Percentiles rank a stretch among this genome's conserved stretches.
phyloP scores from a whole-genome alignment of 345 rosid species.

The Atalantia buxifolia region DNA sequence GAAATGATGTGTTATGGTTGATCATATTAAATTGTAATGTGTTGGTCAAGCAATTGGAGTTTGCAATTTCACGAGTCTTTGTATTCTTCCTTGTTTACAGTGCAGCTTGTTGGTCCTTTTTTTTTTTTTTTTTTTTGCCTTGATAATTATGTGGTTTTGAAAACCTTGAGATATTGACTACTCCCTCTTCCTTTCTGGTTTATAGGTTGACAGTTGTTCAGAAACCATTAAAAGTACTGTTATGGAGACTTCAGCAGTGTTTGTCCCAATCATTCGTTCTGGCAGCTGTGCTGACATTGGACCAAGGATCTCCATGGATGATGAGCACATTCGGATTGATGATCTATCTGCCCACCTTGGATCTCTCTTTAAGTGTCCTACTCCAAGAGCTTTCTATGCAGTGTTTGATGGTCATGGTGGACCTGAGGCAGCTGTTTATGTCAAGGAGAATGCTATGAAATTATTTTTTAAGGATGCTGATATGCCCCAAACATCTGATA shows the following conservation, averaged over 20 bases:
- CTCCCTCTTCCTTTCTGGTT: slow-evolving; percentile 9
- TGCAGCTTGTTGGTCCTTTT: background rate
- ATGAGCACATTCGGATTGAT: slow-evolving; percentile 74
- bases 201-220: slow-evolving; percentile 37
- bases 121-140: background rate
- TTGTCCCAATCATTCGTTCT: slow-evolving; percentile 66
- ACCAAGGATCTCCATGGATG: slow-evolving; percentile 67
- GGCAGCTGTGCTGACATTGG: slow-evolving; percentile 81
- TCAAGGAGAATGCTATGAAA: slow-evolving; percentile 68
- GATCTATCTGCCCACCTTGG: slow-evolving; percentile 62
- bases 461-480: slow-evolving; percentile 63
- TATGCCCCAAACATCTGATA: slow-evolving; percentile 49
- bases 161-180: background rate
- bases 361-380: slow-evolving; percentile 44
- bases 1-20: background rate
- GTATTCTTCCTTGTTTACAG: background rate
- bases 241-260: slow-evolving; percentile 31
- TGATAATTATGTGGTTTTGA: background rate
- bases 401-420: slow-evolving; percentile 98
- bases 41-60: background rate
- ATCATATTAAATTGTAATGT: background rate
- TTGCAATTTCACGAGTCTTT: background rate
- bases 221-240: slow-evolving; percentile 29
- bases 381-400: slow-evolving; percentile 81
- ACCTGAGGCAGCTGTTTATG: slow-evolving; percentile 73